Evolutionary conservation across 805 yeast genomes (phyloP).

Genomic region (Myxozyma vanderwaltii): DNA sequence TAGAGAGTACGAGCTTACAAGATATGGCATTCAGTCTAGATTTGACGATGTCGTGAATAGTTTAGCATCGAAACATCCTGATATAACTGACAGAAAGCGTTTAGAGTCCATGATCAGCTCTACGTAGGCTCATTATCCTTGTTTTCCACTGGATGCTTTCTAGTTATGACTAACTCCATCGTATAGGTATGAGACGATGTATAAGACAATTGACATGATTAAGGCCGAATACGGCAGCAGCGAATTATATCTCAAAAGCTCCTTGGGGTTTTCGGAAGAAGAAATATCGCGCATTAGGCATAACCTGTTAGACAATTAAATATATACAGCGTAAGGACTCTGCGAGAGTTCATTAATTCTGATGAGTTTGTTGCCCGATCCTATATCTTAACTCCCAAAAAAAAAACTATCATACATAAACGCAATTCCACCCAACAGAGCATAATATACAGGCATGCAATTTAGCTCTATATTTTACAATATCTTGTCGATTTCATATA

Average conservation of each 20-base stretch:
- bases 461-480: constrained; percentile 2
- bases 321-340: no score
- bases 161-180: not conserved
- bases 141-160: not conserved
- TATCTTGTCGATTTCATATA: constrained; percentile 66
- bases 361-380: not conserved
- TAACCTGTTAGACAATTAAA: not conserved
- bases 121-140: not conserved
- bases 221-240: constrained; percentile 36
- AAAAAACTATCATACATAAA: not conserved
- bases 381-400: not conserved
- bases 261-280: not conserved
- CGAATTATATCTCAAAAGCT: constrained; percentile 6
- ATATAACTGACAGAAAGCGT: not conserved
- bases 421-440: not conserved
- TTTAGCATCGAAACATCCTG: constrained; percentile 7
- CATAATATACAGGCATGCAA: not conserved
- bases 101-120: not conserved
- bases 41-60: not conserved
- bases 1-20: constrained; percentile 74
- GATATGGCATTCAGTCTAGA: constrained; percentile 53
- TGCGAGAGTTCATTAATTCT: no score
- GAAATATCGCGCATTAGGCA: constrained; percentile 2
- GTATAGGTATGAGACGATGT: constrained; percentile 11
- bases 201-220: constrained; percentile 1